Conservation (phyloP, 1,284 basidiomycete species). For the Ceratobasidium sp. region DNA sequence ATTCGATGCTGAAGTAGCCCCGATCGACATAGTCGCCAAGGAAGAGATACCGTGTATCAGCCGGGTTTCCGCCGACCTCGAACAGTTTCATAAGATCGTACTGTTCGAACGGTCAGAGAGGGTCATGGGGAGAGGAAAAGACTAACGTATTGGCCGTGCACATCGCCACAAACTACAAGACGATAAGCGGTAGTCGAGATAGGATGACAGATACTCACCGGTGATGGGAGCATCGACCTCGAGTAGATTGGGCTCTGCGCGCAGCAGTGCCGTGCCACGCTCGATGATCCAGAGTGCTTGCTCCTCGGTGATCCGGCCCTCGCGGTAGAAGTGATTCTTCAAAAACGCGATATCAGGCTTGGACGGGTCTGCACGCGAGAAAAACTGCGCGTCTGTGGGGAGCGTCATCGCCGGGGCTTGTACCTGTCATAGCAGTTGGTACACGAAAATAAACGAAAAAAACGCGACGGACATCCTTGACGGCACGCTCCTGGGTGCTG, state of each 20-base stretch:
- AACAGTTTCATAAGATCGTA: constrained; percentile 99
- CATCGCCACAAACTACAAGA: constrained; percentile 85
- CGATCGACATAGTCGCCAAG: constrained; percentile 99
- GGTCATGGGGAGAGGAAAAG: constrained; percentile 35
- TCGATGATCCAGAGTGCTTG: constrained; percentile 89
- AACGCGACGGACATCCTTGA: constrained; percentile 73
- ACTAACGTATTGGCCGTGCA: constrained; percentile 96
- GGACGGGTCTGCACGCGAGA: constrained; percentile 77
- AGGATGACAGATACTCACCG: constrained; percentile 60
- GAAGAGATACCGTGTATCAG: constrained; percentile 93
- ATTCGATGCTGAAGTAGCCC: constrained; percentile 96
- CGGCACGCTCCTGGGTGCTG: constrained; percentile 83
- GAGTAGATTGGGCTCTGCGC: constrained; percentile 86
- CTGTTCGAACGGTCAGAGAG: constrained; percentile 53
- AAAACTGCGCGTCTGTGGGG: constrained; percentile 95
- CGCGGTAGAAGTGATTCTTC: constrained; percentile 99
- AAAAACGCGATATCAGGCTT: constrained; percentile 97
- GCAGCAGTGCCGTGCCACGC: constrained; percentile 79
- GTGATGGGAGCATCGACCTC: constrained; percentile 95
- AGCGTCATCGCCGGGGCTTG: constrained; percentile 94
- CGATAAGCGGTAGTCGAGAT: background rate
- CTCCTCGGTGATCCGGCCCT: constrained; percentile 89
- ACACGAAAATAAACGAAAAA: constrained; percentile 6
- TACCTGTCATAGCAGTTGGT: constrained; percentile 60
- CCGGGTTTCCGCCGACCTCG: constrained; percentile 92